Evolutionary conservation across 169 alveolate species (phyloP).

Genomic region (Miamiensis avidus): DNA sequence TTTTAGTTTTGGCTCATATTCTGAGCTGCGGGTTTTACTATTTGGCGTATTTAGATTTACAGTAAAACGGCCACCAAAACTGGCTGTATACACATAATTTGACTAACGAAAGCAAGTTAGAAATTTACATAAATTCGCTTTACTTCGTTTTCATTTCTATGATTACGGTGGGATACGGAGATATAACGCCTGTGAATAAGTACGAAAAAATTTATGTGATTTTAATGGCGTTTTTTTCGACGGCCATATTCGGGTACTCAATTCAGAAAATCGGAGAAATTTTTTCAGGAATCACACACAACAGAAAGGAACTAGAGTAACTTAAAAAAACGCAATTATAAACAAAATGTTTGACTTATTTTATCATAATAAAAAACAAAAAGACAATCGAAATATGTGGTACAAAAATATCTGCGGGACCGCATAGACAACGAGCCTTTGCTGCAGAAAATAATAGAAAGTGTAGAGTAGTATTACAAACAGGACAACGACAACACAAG

Average conservation of each 20-base stretch:
- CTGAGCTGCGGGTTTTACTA: no score
- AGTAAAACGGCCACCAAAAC: no score
- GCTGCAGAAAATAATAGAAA: neutral
- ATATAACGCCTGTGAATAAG: neutral
- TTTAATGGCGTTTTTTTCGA: conserved; percentile 12
- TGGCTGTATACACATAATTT: neutral
- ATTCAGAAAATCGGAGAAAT: conserved; percentile 12
- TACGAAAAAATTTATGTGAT: conserved; percentile 14
- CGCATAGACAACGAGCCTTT: neutral
- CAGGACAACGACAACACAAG: neutral
- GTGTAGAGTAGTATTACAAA: neutral
- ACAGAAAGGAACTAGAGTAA: neutral
- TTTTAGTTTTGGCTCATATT: no score
- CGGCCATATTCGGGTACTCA: conserved; percentile 14
- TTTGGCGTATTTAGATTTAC: no score
- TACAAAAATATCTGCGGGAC: neutral
- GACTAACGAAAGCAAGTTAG: neutral
- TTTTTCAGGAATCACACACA: neutral
- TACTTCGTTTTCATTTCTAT: conserved; percentile 17
- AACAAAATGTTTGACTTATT: no score
- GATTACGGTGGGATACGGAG: conserved; percentile 20
- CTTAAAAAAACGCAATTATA: no score
- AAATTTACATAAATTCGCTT: neutral
- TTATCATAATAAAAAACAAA: no score
- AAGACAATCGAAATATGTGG: neutral